Conservation (phyloP, 2,329 filamentous ascomycete species). For the Tolypocladium paradoxum region DNA sequence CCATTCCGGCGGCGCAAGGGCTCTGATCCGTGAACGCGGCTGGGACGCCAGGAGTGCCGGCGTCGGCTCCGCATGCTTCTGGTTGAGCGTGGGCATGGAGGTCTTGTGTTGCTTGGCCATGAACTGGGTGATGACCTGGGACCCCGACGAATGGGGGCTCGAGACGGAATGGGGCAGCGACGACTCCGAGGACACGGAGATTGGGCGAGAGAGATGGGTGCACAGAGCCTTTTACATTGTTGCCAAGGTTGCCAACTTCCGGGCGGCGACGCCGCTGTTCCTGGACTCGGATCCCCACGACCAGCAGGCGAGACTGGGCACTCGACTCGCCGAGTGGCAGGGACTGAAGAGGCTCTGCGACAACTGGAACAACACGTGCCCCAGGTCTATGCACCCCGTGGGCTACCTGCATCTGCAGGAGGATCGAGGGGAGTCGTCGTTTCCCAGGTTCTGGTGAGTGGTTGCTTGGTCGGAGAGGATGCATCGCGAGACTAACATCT, state of each 20-base stretch:
- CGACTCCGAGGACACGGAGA: conserved; percentile 34
- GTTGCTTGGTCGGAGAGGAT: not conserved
- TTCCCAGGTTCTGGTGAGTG: conserved; percentile 75
- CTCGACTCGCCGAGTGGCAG: conserved; percentile 66
- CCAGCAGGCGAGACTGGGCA: conserved; percentile 52
- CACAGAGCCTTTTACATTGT: conserved; percentile 83
- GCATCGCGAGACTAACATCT: not conserved
- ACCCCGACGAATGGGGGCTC: conserved; percentile 82
- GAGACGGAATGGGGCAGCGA: conserved; percentile 51
- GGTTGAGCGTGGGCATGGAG: conserved; percentile 87
- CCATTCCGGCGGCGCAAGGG: conserved; percentile 75
- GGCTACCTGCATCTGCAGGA: conserved; percentile 62
- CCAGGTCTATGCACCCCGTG: conserved; percentile 78
- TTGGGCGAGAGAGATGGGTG: conserved; percentile 68
- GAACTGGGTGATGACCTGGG: conserved; percentile 80
- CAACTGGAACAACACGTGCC: conserved; percentile 68
- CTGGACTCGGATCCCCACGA: conserved; percentile 49
- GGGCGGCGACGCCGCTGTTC: conserved; percentile 54
- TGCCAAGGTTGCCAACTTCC: conserved; percentile 78
- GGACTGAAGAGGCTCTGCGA: conserved; percentile 72
- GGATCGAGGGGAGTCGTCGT: conserved; percentile 58
- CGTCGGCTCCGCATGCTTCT: conserved; percentile 82
- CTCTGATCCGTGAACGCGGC: conserved; percentile 77
- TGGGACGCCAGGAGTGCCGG: conserved; percentile 76
- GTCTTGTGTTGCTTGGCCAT: conserved; percentile 79